These are phyloP conservation scores for Aspergillus puulaauensis DNA, from an alignment of 2,329 filamentous ascomycete species.

Conservation along the genomic window DNA sequence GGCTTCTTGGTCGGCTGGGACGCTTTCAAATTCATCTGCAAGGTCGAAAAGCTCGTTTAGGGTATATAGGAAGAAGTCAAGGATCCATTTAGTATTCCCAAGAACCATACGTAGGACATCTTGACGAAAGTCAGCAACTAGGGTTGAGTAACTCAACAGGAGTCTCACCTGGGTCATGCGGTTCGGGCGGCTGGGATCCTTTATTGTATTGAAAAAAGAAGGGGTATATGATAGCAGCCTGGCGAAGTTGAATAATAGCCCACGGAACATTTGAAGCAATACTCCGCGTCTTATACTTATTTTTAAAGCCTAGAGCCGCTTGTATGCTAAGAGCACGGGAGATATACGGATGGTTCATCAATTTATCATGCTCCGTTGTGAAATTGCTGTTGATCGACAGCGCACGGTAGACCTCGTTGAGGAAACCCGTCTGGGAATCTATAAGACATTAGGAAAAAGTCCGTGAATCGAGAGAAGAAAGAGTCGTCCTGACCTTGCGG, in stretches of 20 bases:
- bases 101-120: slow-evolving; percentile 72
- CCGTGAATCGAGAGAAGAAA: slow-evolving; percentile 22
- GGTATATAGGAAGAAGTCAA: slow-evolving; percentile 62
- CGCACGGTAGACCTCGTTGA: slow-evolving; percentile 66
- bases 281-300: slow-evolving; percentile 60
- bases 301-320: slow-evolving; percentile 72
- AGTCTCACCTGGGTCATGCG: slow-evolving; percentile 58
- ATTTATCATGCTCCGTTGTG: slow-evolving; percentile 71
- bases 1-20: slow-evolving; percentile 33
- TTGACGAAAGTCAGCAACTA: slow-evolving; percentile 25
- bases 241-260: slow-evolving; percentile 72
- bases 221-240: slow-evolving; percentile 62
- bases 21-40: slow-evolving; percentile 38
- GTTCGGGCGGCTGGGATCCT: slow-evolving; percentile 42
- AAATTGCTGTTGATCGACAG: slow-evolving; percentile 78
- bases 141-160: not conserved
- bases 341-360: slow-evolving; percentile 71
- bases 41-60: slow-evolving; percentile 54
- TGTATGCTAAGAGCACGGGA: slow-evolving; percentile 77
- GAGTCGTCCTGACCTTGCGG: slow-evolving; percentile 34
- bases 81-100: slow-evolving; percentile 75
- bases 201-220: slow-evolving; percentile 66
- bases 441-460: slow-evolving; percentile 17
- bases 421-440: slow-evolving; percentile 64
- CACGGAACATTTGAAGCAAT: slow-evolving; percentile 74